These are phyloP conservation scores for Puccinia coronata DNA, from an alignment of 1,284 basidiomycete species.

Conservation along the genomic window DNA sequence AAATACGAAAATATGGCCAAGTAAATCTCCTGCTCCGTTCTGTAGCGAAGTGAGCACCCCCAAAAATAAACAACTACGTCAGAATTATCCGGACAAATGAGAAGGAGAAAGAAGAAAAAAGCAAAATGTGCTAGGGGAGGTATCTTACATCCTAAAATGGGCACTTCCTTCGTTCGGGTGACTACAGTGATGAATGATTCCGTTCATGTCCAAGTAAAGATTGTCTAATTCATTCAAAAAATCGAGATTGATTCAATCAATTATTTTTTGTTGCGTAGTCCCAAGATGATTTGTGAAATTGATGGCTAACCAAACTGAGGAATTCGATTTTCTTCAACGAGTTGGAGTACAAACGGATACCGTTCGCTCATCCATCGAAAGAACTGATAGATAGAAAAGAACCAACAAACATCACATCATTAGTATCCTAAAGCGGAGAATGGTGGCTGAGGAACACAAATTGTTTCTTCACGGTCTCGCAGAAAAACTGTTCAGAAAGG, in stretches of 20 bases:
- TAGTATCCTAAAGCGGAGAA: not conserved
- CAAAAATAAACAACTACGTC: not conserved
- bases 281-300: not conserved
- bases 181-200: conserved; percentile 94
- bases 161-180: conserved; percentile 86
- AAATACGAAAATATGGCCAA: conserved; percentile 96
- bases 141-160: conserved; percentile 73
- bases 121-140: too few species aligned
- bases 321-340: conserved; percentile 95
- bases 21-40: conserved; percentile 92
- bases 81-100: not conserved
- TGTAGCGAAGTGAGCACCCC: conserved; percentile 2
- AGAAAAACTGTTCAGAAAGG: not conserved
- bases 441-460: not conserved
- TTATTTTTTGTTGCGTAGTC: not conserved
- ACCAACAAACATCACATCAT: not conserved
- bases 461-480: not conserved
- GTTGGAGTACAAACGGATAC: conserved; percentile 95
- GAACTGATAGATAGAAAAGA: too few species aligned
- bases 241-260: not conserved
- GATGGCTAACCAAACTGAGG: conserved; percentile 68
- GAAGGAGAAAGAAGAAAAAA: not conserved
- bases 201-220: conserved; percentile 94
- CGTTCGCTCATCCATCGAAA: conserved; percentile 74
- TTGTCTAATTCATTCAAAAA: conserved; percentile 64